phyloP scores from a whole-genome alignment of 75 land plant species.

The Picea glauca region DNA sequence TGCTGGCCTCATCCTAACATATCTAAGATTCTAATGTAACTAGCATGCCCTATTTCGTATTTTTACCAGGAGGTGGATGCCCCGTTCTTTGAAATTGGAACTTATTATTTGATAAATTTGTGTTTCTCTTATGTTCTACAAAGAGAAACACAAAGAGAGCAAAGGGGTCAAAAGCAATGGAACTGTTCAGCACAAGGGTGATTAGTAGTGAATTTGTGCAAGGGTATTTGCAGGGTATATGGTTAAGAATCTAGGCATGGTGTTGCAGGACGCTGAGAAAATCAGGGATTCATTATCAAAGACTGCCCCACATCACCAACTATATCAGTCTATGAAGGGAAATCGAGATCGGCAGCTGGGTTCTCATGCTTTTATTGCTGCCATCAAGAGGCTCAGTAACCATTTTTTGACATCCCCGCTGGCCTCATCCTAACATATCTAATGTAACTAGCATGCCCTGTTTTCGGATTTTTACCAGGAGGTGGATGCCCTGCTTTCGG shows the following conservation, averaged over 20 bases:
- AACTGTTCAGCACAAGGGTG: no score
- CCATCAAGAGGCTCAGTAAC: slow-evolving; percentile 44
- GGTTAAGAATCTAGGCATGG: slow-evolving; percentile 85
- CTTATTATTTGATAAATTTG: no score
- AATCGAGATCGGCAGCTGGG: slow-evolving; percentile 65
- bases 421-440: neutral
- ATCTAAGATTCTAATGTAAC: no score
- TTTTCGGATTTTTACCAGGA: no score
- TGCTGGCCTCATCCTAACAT: neutral
- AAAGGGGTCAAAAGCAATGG: neutral
- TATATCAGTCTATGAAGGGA: slow-evolving; percentile 49
- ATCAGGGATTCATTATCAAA: slow-evolving; percentile 37
- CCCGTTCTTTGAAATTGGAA: no score
- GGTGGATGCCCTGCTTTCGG: neutral
- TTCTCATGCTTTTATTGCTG: slow-evolving; percentile 42
- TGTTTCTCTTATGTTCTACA: no score
- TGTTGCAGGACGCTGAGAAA: slow-evolving; percentile 29
- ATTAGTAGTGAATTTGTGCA: no score
- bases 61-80: slow-evolving; percentile 9
- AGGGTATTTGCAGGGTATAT: no score
- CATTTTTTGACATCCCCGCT: neutral
- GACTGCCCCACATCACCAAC: slow-evolving; percentile 34
- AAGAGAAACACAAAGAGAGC: slow-evolving; percentile 7
- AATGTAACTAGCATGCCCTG: no score
- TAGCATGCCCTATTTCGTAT: slow-evolving; percentile 14